phyloP scores from a whole-genome alignment of 306 rosid species.

The Castanea mollissima region DNA sequence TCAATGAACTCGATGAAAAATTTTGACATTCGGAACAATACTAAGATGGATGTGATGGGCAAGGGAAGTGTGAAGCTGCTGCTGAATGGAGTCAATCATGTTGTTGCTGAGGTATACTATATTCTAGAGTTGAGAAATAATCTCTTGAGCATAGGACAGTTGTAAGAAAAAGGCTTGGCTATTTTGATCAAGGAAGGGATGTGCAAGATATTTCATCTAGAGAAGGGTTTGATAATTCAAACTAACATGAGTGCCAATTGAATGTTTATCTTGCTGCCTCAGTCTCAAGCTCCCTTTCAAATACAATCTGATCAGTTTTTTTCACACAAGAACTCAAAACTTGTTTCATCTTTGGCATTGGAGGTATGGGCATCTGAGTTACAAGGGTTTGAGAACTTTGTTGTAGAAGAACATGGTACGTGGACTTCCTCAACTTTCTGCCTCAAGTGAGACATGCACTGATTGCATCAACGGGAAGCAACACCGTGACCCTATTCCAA shows the following conservation, averaged over 20 bases:
- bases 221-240: not conserved
- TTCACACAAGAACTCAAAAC: not conserved
- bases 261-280: not conserved
- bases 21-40: constrained; percentile 11
- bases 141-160: not conserved
- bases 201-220: constrained; percentile 3
- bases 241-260: not conserved
- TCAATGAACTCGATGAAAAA: constrained; percentile 7
- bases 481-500: too few relatives aligned
- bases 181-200: not conserved
- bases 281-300: not conserved
- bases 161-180: constrained; percentile 6
- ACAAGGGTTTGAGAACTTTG: too few relatives aligned
- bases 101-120: constrained; percentile 8
- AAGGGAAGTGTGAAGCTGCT: constrained; percentile 4
- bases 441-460: too few relatives aligned
- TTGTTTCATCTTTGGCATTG: too few relatives aligned
- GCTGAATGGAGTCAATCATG: not conserved
- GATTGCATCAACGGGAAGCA: too few relatives aligned
- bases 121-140: constrained; percentile 6
- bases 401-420: too few relatives aligned
- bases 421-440: too few relatives aligned
- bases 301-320: not conserved
- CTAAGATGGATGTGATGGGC: constrained; percentile 11
- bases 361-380: too few relatives aligned